Evolutionary conservation across 176 grass and related monocot species (phyloP).

Genomic region (Ampelocalamus luodianensis): DNA sequence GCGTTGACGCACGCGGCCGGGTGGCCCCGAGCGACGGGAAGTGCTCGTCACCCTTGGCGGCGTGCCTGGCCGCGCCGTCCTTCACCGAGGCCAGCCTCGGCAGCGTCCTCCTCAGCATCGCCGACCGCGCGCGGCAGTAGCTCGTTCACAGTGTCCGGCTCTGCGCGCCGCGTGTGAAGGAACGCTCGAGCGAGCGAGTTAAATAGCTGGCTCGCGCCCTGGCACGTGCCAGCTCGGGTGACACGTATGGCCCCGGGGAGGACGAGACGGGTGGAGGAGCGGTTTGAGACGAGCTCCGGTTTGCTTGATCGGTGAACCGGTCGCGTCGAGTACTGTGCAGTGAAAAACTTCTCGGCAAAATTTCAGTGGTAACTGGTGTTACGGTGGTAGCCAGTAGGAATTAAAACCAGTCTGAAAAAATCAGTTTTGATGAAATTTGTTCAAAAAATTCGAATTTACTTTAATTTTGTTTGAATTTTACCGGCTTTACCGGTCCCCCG

Average conservation of each 20-base stretch:
- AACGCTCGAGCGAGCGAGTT: background rate
- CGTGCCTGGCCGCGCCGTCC: slow-evolving; percentile 39
- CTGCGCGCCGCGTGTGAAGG: background rate
- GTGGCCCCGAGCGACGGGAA: slow-evolving; percentile 60
- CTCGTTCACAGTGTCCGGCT: background rate
- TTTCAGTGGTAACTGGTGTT: too few relatives aligned
- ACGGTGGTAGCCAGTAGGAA: too few relatives aligned
- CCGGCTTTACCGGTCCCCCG: too few relatives aligned
- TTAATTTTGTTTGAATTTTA: too few relatives aligned
- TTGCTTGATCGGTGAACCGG: background rate
- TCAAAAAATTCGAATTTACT: too few relatives aligned
- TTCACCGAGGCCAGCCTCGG: slow-evolving; percentile 57
- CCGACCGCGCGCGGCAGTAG: background rate
- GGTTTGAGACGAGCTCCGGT: background rate
- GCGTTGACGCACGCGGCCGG: slow-evolving; percentile 47
- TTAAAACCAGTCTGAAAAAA: too few relatives aligned
- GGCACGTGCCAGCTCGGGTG: slow-evolving; percentile 23
- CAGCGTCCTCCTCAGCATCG: slow-evolving; percentile 42
- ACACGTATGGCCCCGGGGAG: background rate
- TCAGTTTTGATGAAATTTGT: too few relatives aligned
- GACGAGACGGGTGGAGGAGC: slow-evolving; percentile 2
- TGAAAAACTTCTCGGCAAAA: too few relatives aligned
- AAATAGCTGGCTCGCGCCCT: background rate
- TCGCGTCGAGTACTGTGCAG: too few relatives aligned
- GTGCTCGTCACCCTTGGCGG: slow-evolving; percentile 38